Base-by-base conservation (phyloP, 2,329 filamentous ascomycete species). In the Esteya vermicola region DNA sequence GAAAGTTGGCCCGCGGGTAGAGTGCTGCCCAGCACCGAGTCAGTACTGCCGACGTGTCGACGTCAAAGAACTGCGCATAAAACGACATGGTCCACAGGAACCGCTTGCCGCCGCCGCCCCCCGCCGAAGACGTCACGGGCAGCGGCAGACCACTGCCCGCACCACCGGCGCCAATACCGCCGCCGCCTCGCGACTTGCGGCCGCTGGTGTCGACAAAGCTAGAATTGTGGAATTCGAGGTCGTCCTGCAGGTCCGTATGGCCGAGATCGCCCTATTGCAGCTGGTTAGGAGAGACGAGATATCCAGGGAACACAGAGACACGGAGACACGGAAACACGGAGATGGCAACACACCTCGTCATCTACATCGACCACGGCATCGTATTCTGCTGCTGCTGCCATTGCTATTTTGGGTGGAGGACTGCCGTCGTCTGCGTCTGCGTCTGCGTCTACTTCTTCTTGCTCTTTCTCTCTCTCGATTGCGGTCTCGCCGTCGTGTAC, bases 321-420 rank as follows among this genome's bases (percentile, higher is more conserved):
- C 6, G n/a, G n/a, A 20, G 18, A 20, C 5, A 26, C 9, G 30
- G 27, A 30, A 30, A 31, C 4, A 30, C 27, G 28, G 30, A 25
- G 13, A 26, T 40, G 43, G 62, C 48, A 14, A n/a, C 36, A 6
- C 64, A 93, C 86, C 74, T 96, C 91, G 54, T 91, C 85, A 59
- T 98, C 91, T 41, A 96, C 81, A 54, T 98, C 91, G 44, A 98
- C 91, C 49, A 98, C 89, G 46, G 93, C 91, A 67, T 98, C 91
- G 61, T 98, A 98, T 51, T 88, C 88, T 56, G 84, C 72, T 59
- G n/a, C n/a, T n/a, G 83, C 82, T 43, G 83, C 75, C 82, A 88
- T 88, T 41, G 52, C 45, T 45, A 22, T 35, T 20, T 26, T 8
- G 25, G 13, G 10, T 31, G 28, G 28, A 5, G 9, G 28, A n/a